phyloP scores from a whole-genome alignment of 805 yeast genomes.

The Ogataea nakhonphanomensis region DNA sequence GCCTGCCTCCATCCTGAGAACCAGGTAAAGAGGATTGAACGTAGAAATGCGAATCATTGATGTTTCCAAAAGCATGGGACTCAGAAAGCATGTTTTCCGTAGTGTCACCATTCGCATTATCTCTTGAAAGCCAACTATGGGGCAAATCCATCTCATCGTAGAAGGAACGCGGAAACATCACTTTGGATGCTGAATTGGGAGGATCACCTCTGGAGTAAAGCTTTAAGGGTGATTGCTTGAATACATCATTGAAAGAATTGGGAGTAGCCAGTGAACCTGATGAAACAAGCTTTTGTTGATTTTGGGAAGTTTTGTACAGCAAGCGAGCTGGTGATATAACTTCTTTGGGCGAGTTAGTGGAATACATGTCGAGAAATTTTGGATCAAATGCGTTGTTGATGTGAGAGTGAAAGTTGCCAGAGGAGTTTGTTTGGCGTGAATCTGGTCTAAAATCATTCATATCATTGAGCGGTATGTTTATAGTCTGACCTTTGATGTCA shows the following conservation, averaged over 20 bases:
- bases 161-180: conserved; percentile 15
- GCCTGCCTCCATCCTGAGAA: conserved; percentile 16
- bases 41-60: conserved; percentile 17
- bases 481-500: conserved; percentile 11
- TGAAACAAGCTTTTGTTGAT: conserved; percentile 10
- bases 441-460: conserved; percentile 11
- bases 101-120: conserved; percentile 13
- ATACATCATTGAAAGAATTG: conserved; percentile 10
- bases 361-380: conserved; percentile 14
- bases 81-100: conserved; percentile 16
- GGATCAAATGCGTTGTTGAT: conserved; percentile 14
- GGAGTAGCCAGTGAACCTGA: conserved; percentile 10
- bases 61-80: conserved; percentile 14
- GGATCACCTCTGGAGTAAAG: conserved; percentile 12
- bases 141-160: conserved; percentile 17
- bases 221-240: conserved; percentile 15
- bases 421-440: conserved; percentile 7
- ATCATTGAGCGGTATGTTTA: conserved; percentile 15
- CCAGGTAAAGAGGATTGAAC: conserved; percentile 19
- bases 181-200: conserved; percentile 12
- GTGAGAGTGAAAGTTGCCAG: conserved; percentile 8
- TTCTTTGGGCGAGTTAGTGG: conserved; percentile 14
- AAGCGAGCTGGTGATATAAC: conserved; percentile 19
- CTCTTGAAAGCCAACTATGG: conserved; percentile 13
- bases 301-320: conserved; percentile 12